A percentile compares a stretch with the other conserved stretches of the same genome.
These are phyloP conservation scores for Kregervanrija fluxuum DNA, from an alignment of 805 yeast genomes.

Conservation along the genomic window DNA sequence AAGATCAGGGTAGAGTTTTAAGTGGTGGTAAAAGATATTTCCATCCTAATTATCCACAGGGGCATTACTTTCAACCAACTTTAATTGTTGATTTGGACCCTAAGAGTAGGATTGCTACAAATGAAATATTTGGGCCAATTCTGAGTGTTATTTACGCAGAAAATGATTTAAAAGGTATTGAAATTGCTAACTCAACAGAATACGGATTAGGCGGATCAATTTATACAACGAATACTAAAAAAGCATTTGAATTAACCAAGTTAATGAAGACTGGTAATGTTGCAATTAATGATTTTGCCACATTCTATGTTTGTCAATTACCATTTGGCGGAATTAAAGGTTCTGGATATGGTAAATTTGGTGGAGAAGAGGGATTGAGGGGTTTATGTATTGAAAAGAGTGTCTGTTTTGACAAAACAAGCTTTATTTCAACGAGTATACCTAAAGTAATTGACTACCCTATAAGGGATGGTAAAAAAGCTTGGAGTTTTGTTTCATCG, in stretches of 20 bases:
- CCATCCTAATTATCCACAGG: conserved; percentile 94
- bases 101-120: conserved; percentile 71
- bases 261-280: conserved; percentile 78
- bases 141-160: conserved; percentile 71
- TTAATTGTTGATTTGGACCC: conserved; percentile 74
- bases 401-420: conserved; percentile 75
- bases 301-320: conserved; percentile 88
- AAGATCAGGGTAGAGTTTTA: conserved; percentile 69
- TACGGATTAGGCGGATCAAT: conserved; percentile 92
- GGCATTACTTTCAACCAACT: conserved; percentile 91
- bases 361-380: conserved; percentile 93
- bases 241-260: conserved; percentile 57
- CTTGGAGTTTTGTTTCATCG: conserved; percentile 83
- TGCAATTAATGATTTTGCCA: conserved; percentile 96
- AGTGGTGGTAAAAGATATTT: conserved; percentile 73
- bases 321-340: conserved; percentile 95
- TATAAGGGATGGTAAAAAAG: conserved; percentile 66
- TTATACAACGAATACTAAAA: conserved; percentile 58
- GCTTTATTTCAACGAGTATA: conserved; percentile 72
- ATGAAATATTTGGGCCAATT: conserved; percentile 94
- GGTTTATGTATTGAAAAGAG: conserved; percentile 86
- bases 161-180: conserved; percentile 58
- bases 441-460: conserved; percentile 94
- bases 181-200: conserved; percentile 73
- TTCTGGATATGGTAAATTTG: conserved; percentile 95